Evolutionary conservation across 2,329 filamentous ascomycete genomes (phyloP), one percentile per base, ranked within the genome.

Genomic region (Rhynchosporium agropyri): DNA sequence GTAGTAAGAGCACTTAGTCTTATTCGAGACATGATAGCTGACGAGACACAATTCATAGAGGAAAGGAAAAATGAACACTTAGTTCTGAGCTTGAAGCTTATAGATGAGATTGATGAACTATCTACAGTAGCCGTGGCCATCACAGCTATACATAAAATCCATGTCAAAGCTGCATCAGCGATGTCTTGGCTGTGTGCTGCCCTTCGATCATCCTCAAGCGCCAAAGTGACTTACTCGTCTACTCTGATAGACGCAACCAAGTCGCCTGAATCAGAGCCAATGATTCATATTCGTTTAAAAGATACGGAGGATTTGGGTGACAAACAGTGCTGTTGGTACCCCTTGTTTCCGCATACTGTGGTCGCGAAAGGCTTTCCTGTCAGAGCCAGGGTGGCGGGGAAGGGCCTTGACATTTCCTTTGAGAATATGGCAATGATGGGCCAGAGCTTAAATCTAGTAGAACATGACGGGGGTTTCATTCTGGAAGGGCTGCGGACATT

Each of bases 401-500:
- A 42, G 15, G 40, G 40, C 8, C 40, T 42, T 15, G 40, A 42
- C 2, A 42, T 42, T 42, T 42, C 40, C 9, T 42, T 42, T 15
- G 40, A 5, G 3, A 15, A 42, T 15, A 45, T 45, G 15, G 10
- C 42, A n/a, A 7, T 45, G 42, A 15, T 45, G n/a, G n/a, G 42
- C 15, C 42, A 42, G 40, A 42, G 40, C 15, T 15, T 42, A 42
- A 42, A 42, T 3, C 10, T 42, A 12, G 40, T 42, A 3, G 40
- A 42, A 7, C 9, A 59, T 15, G 58, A 62, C 1, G 31, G 43
- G 4, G 64, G 64, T 2, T 20, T 65, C 15, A 42, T 65, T 20
- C 57, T 50, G 4, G 55, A 63, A 54, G 58, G 64, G 26, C 49
- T 65, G 12, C 56, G 38, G 8, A 20, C 61, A 20, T 36, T 63